Evolutionary conservation across 345 rosid genomes (phyloP).

Genomic region (Chamaenerion angustifolium): DNA sequence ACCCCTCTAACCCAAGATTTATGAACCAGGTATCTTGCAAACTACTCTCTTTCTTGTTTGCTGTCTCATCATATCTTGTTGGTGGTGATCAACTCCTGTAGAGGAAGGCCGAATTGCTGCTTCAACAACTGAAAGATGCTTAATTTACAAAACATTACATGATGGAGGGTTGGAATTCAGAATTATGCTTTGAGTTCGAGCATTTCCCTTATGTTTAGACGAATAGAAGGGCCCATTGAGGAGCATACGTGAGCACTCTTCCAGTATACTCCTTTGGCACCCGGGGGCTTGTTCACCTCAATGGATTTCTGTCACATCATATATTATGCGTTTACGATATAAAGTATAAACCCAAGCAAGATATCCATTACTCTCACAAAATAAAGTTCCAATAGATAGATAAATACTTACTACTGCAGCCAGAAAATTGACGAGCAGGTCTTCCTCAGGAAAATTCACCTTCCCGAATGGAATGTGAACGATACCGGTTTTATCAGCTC

Average conservation of each 20-base stretch:
- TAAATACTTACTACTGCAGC: conserved; percentile 53
- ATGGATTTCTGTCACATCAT: conserved; percentile 57
- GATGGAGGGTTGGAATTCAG: no score
- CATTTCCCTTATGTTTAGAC: conserved; percentile 79
- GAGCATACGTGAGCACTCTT: conserved; percentile 83
- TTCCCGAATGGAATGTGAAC: conserved; percentile 95
- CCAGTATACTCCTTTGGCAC: conserved; percentile 98
- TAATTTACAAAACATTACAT: no score
- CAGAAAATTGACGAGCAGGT: conserved; percentile 63
- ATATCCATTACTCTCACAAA: no score
- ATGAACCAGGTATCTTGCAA: no score
- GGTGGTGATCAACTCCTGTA: no score
- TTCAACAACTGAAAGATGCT: no score
- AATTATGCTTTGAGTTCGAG: conserved; percentile 38
- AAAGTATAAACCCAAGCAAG: no score
- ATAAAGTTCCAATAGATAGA: not conserved
- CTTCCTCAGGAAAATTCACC: conserved; percentile 60
- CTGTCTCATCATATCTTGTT: no score
- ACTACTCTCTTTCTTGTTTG: no score
- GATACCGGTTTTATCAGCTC: conserved; percentile 96
- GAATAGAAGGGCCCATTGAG: conserved; percentile 94
- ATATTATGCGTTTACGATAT: no score
- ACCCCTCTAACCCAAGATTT: no score
- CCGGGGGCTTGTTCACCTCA: conserved; percentile 90
- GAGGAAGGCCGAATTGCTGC: no score